phyloP scores from a whole-genome alignment of 768 basidiomycete species.

The Neoboletus magnificus region DNA sequence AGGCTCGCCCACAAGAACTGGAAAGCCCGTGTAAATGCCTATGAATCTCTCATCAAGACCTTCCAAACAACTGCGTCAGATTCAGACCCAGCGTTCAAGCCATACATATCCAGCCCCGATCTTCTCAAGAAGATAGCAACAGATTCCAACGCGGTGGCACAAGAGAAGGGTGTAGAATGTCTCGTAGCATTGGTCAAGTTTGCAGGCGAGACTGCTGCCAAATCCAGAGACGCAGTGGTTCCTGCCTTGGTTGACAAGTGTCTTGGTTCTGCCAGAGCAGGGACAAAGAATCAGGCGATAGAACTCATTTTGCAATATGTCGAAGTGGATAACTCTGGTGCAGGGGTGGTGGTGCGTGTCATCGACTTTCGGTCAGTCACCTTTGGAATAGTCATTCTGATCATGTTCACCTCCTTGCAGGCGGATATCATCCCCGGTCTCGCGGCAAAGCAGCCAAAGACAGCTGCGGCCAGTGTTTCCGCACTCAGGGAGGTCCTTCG shows the following conservation, averaged over 20 bases:
- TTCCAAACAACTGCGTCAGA: conserved; percentile 91
- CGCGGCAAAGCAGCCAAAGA: conserved; percentile 90
- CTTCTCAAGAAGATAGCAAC: conserved; percentile 82
- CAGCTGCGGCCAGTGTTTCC: conserved; percentile 74
- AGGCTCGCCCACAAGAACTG: conserved; percentile 94
- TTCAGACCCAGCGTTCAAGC: conserved; percentile 89
- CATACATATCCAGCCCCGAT: conserved; percentile 75
- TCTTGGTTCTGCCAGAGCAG: conserved; percentile 84
- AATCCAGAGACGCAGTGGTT: conserved; percentile 75
- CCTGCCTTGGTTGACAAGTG: conserved; percentile 97
- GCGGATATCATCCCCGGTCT: conserved; percentile 80
- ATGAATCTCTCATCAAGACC: conserved; percentile 80
- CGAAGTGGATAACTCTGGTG: conserved; percentile 87
- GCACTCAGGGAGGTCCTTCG: conserved; percentile 82
- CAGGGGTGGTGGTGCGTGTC: conserved; percentile 81
- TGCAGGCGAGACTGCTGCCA: conserved; percentile 84
- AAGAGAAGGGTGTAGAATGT: conserved; percentile 96
- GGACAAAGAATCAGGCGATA: conserved; percentile 82
- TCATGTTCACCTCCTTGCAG: conserved; percentile 41
- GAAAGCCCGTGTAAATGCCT: conserved; percentile 96
- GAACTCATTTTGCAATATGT: conserved; percentile 88
- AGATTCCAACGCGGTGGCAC: conserved; percentile 94
- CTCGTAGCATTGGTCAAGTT: conserved; percentile 83
- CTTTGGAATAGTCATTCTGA: conserved; percentile 19
- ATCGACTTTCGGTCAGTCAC: conserved; percentile 26